Percentiles rank a stretch among this genome's conserved stretches.
These are phyloP conservation scores for Agrocybe pediades DNA, from an alignment of 768 basidiomycete genomes.

Conservation along the genomic window DNA sequence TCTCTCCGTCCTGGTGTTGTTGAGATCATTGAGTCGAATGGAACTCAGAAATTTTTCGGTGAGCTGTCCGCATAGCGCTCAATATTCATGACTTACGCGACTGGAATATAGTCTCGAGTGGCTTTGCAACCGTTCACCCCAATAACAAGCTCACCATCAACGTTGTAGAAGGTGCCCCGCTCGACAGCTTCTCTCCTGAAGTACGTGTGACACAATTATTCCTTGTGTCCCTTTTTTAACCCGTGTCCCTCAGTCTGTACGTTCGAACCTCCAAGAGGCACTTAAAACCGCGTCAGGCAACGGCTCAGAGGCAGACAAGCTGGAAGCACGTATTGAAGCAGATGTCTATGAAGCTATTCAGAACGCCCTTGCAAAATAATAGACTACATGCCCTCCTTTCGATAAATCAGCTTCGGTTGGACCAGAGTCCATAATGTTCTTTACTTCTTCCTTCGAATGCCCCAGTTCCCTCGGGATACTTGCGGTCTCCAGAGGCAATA, in stretches of 20 bases:
- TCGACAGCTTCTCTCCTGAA: slow-evolving; percentile 90
- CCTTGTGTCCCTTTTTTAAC: background rate
- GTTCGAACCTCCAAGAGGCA: slow-evolving; percentile 87
- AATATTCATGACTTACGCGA: slow-evolving; percentile 1
- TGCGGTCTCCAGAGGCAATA: too few relatives aligned
- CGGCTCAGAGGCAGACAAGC: slow-evolving; percentile 91
- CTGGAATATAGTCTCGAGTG: slow-evolving; percentile 74
- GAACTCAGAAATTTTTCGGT: slow-evolving; percentile 98
- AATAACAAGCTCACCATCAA: slow-evolving; percentile 97
- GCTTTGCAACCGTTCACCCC: slow-evolving; percentile 97
- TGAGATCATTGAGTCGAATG: slow-evolving; percentile 85
- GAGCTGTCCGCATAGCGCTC: slow-evolving; percentile 38
- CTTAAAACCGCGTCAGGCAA: slow-evolving; percentile 77
- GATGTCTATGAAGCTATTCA: slow-evolving; percentile 97
- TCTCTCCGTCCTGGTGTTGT: slow-evolving; percentile 91
- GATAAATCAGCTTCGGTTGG: background rate
- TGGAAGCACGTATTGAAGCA: slow-evolving; percentile 91
- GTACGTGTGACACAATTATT: slow-evolving; percentile 42
- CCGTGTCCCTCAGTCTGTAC: slow-evolving; percentile 73
- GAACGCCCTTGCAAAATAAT: slow-evolving; percentile 64
- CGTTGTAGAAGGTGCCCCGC: slow-evolving; percentile 92
- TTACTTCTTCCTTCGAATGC: too few relatives aligned
- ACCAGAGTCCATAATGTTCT: background rate
- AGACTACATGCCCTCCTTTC: background rate
- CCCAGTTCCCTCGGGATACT: too few relatives aligned